Conservation (phyloP, 1,284 basidiomycete species). For the Ustilago bromivora region DNA sequence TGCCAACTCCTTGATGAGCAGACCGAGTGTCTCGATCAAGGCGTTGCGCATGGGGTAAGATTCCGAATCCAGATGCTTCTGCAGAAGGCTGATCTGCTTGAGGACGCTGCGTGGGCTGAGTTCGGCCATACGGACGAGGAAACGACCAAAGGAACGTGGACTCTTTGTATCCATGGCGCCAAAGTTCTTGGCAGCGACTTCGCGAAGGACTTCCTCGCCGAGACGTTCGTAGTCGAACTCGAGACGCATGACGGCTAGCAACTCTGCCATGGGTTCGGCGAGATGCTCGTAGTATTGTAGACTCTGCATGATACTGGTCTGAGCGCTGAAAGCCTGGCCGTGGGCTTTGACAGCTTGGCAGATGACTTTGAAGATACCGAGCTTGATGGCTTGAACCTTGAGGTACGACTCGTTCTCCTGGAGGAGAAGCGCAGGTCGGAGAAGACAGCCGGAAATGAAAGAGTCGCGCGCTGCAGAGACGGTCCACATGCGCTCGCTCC, state of each 20-base stretch:
- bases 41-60: constrained; percentile 90
- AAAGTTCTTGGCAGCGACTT: constrained; percentile 84
- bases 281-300: constrained; percentile 95
- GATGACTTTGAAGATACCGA: constrained; percentile 86
- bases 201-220: constrained; percentile 87
- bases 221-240: constrained; percentile 91
- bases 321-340: constrained; percentile 77
- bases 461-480: constrained; percentile 63
- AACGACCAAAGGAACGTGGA: constrained; percentile 85
- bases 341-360: constrained; percentile 93
- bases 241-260: constrained; percentile 81
- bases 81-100: constrained; percentile 88
- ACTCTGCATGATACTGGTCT: constrained; percentile 90
- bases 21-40: constrained; percentile 67
- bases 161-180: constrained; percentile 86
- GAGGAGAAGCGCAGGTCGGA: constrained; percentile 82
- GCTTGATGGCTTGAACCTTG: constrained; percentile 80
- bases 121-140: constrained; percentile 85
- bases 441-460: constrained; percentile 64
- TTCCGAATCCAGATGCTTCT: constrained; percentile 92
- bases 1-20: constrained; percentile 71
- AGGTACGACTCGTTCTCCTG: constrained; percentile 88
- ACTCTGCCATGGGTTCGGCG: constrained; percentile 92
- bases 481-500: constrained; percentile 62
- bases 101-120: constrained; percentile 85